Base-by-base conservation (phyloP, 768 basidiomycete species). In the Lactifluus hygrophoroides region DNA sequence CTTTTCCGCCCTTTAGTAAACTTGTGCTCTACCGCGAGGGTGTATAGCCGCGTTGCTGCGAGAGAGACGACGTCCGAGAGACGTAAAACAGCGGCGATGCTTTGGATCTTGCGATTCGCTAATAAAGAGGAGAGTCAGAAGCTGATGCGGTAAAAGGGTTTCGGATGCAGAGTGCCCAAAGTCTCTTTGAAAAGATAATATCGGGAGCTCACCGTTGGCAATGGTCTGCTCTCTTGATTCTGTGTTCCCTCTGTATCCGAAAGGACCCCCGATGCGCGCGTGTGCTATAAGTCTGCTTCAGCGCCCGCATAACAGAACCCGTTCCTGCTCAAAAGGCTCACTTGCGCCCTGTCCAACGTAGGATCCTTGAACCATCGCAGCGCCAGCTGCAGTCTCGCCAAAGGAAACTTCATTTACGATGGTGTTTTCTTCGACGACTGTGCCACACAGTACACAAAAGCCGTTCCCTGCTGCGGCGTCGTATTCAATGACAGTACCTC, bases 401-500 rank as follows among this genome's bases (percentile, higher is more conserved):
- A 99, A 99, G 1, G 85, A 84, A 55, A 99, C 83, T 69, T 99
- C 96, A 62, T 86, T 89, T 10, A 97, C 91, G 59, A 98, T 93
- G 2, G 87, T 83, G 67, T 92, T 94, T 71, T 96, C 91, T 72
- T 95, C 92, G 10, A 95, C 77, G 17, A 98, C 93, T 7, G 86
- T 88, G 46, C 91, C 92, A 65, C 94, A 97, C 64, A 80, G 76
- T 1, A 87, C 80, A 65, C 92, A 94, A 68, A 91, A 88, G 5
- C 88, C 88, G 63, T 89, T 89, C 9, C 90, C 90, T 5, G 88
- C 88, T 13, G 88, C 84, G 32, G 84, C 75, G 70, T 91, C 88
- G 69, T 91, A 91, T 68, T 90, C 89, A 62, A 92, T 90, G 14
- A 89, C 85, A 0, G 85, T 86, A 5, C 88, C 89, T 40, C 87